Evolutionary conservation across 768 basidiomycete genomes (phyloP).

Genomic region (Termitomyces sp.): DNA sequence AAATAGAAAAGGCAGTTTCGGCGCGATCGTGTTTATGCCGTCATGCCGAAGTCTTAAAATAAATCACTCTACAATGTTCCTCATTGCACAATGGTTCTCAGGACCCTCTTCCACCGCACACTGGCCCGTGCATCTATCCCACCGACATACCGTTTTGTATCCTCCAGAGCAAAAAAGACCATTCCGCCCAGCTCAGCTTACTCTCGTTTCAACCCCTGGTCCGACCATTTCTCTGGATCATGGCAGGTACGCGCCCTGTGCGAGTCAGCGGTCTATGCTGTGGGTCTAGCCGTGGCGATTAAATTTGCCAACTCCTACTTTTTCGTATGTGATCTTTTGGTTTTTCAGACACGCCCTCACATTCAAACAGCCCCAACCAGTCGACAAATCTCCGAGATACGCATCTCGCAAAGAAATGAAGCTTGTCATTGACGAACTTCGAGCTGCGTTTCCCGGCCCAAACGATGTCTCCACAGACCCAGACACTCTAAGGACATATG

Average conservation of each 20-base stretch:
- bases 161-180: background rate
- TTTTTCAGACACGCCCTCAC: background rate
- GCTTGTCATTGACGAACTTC: conserved; percentile 52
- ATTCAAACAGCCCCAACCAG: conserved; percentile 7
- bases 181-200: background rate
- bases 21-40: conserved; percentile 4
- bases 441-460: conserved; percentile 38
- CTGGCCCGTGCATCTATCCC: background rate
- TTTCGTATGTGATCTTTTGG: conserved; percentile 19
- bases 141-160: background rate
- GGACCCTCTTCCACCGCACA: background rate
- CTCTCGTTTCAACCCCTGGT: conserved; percentile 38
- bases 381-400: conserved; percentile 25
- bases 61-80: background rate
- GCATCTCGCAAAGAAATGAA: conserved; percentile 44
- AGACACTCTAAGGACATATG: conserved; percentile 48
- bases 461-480: conserved; percentile 48
- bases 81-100: background rate
- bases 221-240: conserved; percentile 31
- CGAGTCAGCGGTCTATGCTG: conserved; percentile 34
- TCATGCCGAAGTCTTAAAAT: background rate
- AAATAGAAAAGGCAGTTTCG: conserved; percentile 4
- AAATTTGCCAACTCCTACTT: conserved; percentile 23
- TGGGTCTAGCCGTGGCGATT: conserved; percentile 27
- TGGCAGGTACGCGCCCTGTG: conserved; percentile 26